Base-by-base conservation (phyloP, 495 filamentous ascomycete species). In the Hypoxylon cercidicola region DNA sequence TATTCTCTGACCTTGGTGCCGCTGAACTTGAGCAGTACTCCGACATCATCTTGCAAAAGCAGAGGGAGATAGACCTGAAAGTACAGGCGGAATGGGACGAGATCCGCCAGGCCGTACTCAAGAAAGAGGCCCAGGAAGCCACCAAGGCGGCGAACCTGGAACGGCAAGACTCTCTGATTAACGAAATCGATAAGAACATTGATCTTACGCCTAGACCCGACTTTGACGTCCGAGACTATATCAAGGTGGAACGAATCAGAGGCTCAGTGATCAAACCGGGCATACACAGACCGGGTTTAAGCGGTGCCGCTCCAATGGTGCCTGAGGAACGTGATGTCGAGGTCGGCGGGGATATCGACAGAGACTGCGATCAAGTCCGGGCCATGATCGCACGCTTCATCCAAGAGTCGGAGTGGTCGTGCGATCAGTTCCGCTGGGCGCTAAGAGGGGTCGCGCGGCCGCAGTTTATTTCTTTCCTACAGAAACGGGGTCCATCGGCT, bases 281-380 rank as follows among this genome's bases (percentile, higher is more conserved):
- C 9, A 16, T 44, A 10, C 3, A 37, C 16, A 30, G 19, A 12
- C 57, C 28, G 1, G 35, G 40, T 12, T 12, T 4, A 51, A 44
- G n/a, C 11, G n/a, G 9, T 1, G 1, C 13, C 8, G 25, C 8
- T 28, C 15, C 20, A 21, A 35, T 12, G 39, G 13, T 1, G 12
- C n/a, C 15, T 16, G 5, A n/a, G 12, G 58, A 61, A 15, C 3
- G 10, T 12, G 4, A 13, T 0, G 0, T 50, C 1, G 19, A 55
- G 4, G 7, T 51, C 6, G 51, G 41, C 12, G 40, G 2, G 2
- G 51, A 61, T 39, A 49, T 69, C 16, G 60, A 69, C 47, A 52
- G 48, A 39, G 62, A 69, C 41, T 69, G 66, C 34, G 62, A 69
- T 19, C 66, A 69, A 20, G 37, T 65, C 25, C 61, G 66, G 1